Percentiles rank a stretch among this genome's conserved stretches.
Evolutionary conservation across 768 basidiomycete genomes (phyloP).

Genomic region (Steccherinum ochraceum): DNA sequence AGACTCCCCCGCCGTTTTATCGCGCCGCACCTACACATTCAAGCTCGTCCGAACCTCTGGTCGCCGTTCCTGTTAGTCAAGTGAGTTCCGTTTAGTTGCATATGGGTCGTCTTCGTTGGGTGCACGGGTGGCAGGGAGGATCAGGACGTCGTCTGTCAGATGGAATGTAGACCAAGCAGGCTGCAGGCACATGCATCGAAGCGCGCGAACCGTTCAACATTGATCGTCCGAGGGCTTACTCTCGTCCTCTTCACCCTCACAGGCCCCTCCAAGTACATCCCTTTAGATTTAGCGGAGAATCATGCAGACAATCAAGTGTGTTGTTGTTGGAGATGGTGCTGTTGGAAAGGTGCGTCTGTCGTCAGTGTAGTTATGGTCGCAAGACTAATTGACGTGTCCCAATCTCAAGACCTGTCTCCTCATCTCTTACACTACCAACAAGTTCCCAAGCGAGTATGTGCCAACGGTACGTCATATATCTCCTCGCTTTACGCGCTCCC

Average conservation of each 20-base stretch:
- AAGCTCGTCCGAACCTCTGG: not conserved
- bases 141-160: not conserved
- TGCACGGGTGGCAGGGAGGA: not conserved
- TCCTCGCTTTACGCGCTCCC: constrained; percentile 12
- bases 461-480: constrained; percentile 69
- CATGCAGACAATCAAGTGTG: constrained; percentile 98
- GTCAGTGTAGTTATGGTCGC: not conserved
- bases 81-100: not conserved
- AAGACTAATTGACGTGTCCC: constrained; percentile 2
- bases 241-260: not conserved
- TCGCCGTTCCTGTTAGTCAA: not conserved
- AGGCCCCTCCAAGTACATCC: not conserved
- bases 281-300: constrained; percentile 8
- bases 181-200: not conserved
- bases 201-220: not conserved
- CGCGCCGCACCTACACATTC: not conserved
- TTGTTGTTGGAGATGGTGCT: constrained; percentile 96
- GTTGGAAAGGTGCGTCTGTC: constrained; percentile 81
- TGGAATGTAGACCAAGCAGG: not conserved
- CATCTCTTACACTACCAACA: constrained; percentile 97
- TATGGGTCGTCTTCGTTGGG: not conserved
- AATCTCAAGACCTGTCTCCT: constrained; percentile 78
- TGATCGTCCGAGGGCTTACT: not conserved
- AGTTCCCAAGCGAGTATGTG: constrained; percentile 98
- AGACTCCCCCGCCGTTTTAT: not conserved